A percentile compares a stretch with the other conserved stretches of the same genome.
Conservation (phyloP, 805 yeast species). For the Saccharomycopsis microspora region DNA sequence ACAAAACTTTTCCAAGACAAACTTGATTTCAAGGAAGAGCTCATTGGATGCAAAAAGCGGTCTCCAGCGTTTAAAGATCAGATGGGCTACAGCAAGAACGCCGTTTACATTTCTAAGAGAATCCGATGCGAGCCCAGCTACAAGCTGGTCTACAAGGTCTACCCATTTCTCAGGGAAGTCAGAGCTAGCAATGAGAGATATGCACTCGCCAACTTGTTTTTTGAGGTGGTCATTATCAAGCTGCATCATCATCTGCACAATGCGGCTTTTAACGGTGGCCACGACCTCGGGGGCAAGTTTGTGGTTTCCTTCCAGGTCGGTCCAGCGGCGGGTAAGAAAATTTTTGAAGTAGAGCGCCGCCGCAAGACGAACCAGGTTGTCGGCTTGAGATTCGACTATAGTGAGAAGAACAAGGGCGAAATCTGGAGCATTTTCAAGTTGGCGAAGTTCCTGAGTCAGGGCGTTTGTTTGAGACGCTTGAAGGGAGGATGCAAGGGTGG, state of each 20-base stretch:
- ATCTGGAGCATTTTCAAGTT: slow-evolving; percentile 56
- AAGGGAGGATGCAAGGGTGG: no score
- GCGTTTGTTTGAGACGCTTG: slow-evolving; percentile 23
- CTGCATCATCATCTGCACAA: slow-evolving; percentile 75
- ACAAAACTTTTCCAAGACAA: slow-evolving; percentile 77
- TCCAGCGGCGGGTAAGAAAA: slow-evolving; percentile 75
- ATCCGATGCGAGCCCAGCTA: slow-evolving; percentile 36
- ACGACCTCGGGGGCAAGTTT: slow-evolving; percentile 52
- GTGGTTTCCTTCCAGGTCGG: slow-evolving; percentile 79
- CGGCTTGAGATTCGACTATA: slow-evolving; percentile 57
- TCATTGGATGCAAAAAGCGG: slow-evolving; percentile 88
- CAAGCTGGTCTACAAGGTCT: slow-evolving; percentile 60
- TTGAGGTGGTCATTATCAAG: slow-evolving; percentile 65
- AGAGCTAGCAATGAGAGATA: slow-evolving; percentile 85
- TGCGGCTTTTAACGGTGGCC: slow-evolving; percentile 56
- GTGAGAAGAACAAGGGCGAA: slow-evolving; percentile 69
- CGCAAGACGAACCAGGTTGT: slow-evolving; percentile 60
- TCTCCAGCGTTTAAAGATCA: slow-evolving; percentile 95
- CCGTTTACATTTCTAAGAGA: slow-evolving; percentile 74
- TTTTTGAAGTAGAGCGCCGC: slow-evolving; percentile 88
- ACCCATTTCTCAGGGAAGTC: slow-evolving; percentile 94
- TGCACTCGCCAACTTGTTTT: slow-evolving; percentile 90
- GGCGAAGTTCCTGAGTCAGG: slow-evolving; percentile 54
- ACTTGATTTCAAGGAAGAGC: slow-evolving; percentile 72
- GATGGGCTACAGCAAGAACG: slow-evolving; percentile 84